phyloP scores from a whole-genome alignment of 2,329 filamentous ascomycete species.

The Phialemonium atrogriseum region DNA sequence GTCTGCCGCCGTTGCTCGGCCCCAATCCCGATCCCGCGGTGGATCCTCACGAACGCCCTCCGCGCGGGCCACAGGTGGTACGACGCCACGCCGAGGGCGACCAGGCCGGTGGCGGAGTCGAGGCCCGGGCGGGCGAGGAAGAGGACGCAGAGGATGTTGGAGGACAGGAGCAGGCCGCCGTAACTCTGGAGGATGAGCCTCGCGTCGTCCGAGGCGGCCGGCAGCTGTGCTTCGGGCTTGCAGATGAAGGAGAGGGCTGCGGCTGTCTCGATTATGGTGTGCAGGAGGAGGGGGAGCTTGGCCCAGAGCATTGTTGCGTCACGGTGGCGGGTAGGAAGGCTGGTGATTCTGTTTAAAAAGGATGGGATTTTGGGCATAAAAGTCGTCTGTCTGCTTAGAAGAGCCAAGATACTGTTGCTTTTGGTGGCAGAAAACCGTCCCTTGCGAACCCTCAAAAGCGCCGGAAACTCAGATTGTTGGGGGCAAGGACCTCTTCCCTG shows the following conservation, averaged over 20 bases:
- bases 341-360: no score
- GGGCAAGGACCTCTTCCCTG: no score
- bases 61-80: constrained; percentile 42
- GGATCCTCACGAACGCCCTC: constrained; percentile 30
- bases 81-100: constrained; percentile 32
- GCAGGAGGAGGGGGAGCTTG: constrained; percentile 3
- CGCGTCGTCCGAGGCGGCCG: constrained; percentile 28
- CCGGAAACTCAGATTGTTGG: no score
- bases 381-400: no score
- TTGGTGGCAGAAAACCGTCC: no score
- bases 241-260: constrained; percentile 39
- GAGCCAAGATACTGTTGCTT: no score
- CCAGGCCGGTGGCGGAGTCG: constrained; percentile 21
- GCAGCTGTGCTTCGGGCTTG: constrained; percentile 31
- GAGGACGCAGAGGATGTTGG: constrained; percentile 32
- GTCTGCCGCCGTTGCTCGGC: constrained; percentile 10
- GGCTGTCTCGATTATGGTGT: constrained; percentile 3
- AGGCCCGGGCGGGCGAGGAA: constrained; percentile 22
- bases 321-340: no score
- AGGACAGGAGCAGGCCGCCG: constrained; percentile 37
- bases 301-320: background rate
- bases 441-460: no score
- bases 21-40: constrained; percentile 9
- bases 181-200: constrained; percentile 36
- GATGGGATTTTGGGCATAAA: no score